phyloP scores from a whole-genome alignment of 2,329 filamentous ascomycete species.

The Fusarium sp. region DNA sequence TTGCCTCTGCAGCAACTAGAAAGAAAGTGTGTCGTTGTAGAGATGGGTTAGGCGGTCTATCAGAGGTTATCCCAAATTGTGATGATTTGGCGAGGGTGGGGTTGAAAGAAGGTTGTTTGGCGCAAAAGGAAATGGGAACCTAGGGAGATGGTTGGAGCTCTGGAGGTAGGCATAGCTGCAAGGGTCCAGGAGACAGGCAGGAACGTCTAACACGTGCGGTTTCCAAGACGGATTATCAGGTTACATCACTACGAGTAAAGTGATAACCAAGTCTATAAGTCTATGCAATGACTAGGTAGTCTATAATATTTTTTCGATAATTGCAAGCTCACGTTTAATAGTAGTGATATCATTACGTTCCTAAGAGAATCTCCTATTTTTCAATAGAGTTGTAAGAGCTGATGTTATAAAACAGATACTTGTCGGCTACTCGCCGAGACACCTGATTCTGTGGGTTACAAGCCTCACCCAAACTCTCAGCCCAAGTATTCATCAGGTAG shows the following conservation, averaged over 20 bases:
- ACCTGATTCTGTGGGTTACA: slow-evolving; percentile 21
- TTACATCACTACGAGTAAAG: slow-evolving; percentile 6
- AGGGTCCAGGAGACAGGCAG: slow-evolving; percentile 35
- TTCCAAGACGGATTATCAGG: slow-evolving; percentile 7
- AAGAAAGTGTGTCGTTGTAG: background rate
- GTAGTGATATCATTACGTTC: slow-evolving; percentile 25
- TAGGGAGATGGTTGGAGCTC: slow-evolving; percentile 39
- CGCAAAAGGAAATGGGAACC: slow-evolving; percentile 25
- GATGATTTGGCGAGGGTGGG: slow-evolving; percentile 31
- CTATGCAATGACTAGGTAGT: background rate
- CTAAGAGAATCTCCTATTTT: slow-evolving; percentile 1
- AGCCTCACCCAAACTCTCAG: slow-evolving; percentile 28
- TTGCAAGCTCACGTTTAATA: background rate
- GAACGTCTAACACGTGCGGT: slow-evolving; percentile 32
- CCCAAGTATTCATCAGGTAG: slow-evolving; percentile 33
- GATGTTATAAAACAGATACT: slow-evolving; percentile 23
- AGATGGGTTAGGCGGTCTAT: background rate
- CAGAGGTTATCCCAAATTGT: slow-evolving; percentile 9
- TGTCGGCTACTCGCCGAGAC: slow-evolving; percentile 28
- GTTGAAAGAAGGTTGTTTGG: slow-evolving; percentile 44
- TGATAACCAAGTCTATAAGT: background rate
- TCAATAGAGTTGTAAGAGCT: slow-evolving; percentile 13
- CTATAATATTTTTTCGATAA: background rate
- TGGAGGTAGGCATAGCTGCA: slow-evolving; percentile 37
- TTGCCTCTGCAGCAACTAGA: background rate